Evolutionary conservation across 345 rosid species (phyloP).

Genomic region (Tarenaya hassleriana): DNA sequence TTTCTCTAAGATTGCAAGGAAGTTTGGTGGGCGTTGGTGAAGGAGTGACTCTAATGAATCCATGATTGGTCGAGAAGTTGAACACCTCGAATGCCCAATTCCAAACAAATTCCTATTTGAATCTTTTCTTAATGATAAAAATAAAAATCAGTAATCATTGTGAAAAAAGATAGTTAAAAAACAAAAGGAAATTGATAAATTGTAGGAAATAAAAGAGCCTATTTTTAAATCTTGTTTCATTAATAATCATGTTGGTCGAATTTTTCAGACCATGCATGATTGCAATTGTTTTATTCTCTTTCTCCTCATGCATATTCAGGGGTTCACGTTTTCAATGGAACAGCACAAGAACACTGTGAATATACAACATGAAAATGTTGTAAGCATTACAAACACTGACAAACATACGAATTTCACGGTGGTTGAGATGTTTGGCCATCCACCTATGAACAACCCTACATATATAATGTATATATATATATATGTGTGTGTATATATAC

Average conservation of each 20-base stretch:
- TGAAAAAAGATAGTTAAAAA: too few relatives aligned
- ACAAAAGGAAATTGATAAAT: too few relatives aligned
- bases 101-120: slow-evolving; percentile 1
- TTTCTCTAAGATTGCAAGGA: too few relatives aligned
- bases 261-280: too few relatives aligned
- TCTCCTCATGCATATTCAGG: too few relatives aligned
- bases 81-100: slow-evolving; percentile 7
- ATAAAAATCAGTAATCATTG: slow-evolving; percentile 6
- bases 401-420: slow-evolving; percentile 20
- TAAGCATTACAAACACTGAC: not conserved
- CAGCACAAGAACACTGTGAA: slow-evolving; percentile 22
- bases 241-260: too few relatives aligned
- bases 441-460: slow-evolving; percentile 27
- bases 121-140: not conserved
- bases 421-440: slow-evolving; percentile 39
- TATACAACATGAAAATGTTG: slow-evolving; percentile 16
- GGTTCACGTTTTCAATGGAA: too few relatives aligned
- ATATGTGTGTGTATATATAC: not conserved
- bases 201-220: too few relatives aligned
- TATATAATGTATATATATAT: slow-evolving; percentile 6
- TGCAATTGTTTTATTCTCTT: too few relatives aligned
- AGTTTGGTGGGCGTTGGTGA: slow-evolving; percentile 25
- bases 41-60: slow-evolving; percentile 22
- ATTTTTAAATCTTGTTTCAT: too few relatives aligned
- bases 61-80: slow-evolving; percentile 20